Conservation (phyloP, 176 grass and related monocot species). For the Carex littledalei region DNA sequence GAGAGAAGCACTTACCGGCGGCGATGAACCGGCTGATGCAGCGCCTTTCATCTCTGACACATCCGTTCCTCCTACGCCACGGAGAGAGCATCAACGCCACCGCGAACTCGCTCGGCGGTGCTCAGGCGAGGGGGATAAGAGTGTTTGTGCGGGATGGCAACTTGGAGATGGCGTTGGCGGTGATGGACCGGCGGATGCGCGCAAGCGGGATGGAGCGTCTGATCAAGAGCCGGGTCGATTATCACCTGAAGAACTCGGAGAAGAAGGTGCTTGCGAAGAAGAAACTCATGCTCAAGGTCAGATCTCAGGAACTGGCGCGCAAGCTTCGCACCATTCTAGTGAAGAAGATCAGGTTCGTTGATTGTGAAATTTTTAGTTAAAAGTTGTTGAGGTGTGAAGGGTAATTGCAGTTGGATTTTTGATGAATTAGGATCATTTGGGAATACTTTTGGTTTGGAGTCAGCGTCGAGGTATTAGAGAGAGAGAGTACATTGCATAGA, state of each 20-base stretch:
- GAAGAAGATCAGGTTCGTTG: slow-evolving; percentile 84
- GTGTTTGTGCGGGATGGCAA: slow-evolving; percentile 78
- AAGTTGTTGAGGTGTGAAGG: background rate
- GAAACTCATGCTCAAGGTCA: slow-evolving; percentile 66
- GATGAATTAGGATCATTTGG: background rate
- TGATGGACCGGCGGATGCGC: slow-evolving; percentile 80
- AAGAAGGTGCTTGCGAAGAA: slow-evolving; percentile 89
- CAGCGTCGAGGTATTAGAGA: background rate
- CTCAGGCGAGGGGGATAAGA: slow-evolving; percentile 50
- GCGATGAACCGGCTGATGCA: slow-evolving; percentile 25
- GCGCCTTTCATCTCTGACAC: background rate
- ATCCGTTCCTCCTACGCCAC: background rate
- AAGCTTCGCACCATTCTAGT: slow-evolving; percentile 78
- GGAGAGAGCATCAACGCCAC: slow-evolving; percentile 1
- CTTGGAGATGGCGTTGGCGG: slow-evolving; percentile 56
- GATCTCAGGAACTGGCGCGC: slow-evolving; percentile 72
- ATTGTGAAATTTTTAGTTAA: background rate
- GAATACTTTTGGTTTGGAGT: background rate
- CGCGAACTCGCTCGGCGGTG: background rate
- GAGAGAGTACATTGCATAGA: background rate
- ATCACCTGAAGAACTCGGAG: slow-evolving; percentile 93
- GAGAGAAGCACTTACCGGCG: background rate
- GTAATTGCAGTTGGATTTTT: background rate
- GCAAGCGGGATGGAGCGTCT: slow-evolving; percentile 85
- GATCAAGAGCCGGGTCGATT: slow-evolving; percentile 39